These are phyloP conservation scores for Colletotrichum sp. DNA, from an alignment of 2,329 filamentous ascomycete genomes.

Conservation along the genomic window DNA sequence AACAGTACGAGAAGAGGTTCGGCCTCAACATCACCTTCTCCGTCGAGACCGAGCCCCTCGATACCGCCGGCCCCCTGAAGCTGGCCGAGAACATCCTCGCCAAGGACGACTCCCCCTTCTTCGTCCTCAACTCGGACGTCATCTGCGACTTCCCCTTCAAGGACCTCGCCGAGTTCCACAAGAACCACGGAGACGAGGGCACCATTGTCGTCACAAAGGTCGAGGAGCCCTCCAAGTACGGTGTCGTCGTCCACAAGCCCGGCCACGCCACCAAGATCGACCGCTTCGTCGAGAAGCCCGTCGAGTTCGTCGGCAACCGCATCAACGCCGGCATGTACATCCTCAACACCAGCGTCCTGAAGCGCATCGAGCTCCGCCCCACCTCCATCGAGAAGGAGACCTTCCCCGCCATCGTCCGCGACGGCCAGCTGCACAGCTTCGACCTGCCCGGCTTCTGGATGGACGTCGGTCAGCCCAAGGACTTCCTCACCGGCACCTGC, in stretches of 20 bases:
- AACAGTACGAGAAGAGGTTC: constrained; percentile 86
- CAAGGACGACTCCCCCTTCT: constrained; percentile 95
- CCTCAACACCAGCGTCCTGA: constrained; percentile 88
- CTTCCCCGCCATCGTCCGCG: constrained; percentile 90
- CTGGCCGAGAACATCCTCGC: constrained; percentile 89
- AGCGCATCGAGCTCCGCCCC: constrained; percentile 92
- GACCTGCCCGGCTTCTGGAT: constrained; percentile 99
- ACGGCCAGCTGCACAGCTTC: constrained; percentile 92
- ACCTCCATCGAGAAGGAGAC: constrained; percentile 99
- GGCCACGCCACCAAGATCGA: constrained; percentile 91
- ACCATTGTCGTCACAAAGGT: constrained; percentile 99
- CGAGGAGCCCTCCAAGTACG: constrained; percentile 98
- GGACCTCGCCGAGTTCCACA: constrained; percentile 90
- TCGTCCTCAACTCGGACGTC: constrained; percentile 97
- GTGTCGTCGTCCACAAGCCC: constrained; percentile 97
- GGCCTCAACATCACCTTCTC: constrained; percentile 97
- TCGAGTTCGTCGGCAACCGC: constrained; percentile 97
- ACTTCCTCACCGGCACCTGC: constrained; percentile 95
- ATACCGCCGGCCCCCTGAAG: constrained; percentile 94
- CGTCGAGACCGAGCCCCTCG: constrained; percentile 92
- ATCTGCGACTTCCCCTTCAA: constrained; percentile 98
- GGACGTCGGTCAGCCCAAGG: constrained; percentile 98
- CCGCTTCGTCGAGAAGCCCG: constrained; percentile 98
- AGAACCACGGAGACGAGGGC: constrained; percentile 89
- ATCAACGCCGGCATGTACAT: constrained; percentile 99